These are phyloP conservation scores for Ceratocystis ficicola DNA, from an alignment of 2,329 filamentous ascomycete species.

Conservation along the genomic window DNA sequence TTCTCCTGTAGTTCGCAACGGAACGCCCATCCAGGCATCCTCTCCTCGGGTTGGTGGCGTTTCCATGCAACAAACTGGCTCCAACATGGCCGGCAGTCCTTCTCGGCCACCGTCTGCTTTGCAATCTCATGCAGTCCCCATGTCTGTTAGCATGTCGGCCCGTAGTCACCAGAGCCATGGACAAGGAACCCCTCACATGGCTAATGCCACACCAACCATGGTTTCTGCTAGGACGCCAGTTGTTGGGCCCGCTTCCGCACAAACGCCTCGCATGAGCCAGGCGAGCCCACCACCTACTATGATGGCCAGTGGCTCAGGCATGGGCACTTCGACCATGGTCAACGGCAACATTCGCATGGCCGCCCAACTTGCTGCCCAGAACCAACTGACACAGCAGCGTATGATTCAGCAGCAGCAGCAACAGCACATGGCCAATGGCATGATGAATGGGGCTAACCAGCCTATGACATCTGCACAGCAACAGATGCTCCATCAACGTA, in stretches of 20 bases:
- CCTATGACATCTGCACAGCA: conserved; percentile 31
- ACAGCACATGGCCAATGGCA: conserved; percentile 31
- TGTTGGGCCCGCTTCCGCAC: conserved; percentile 38
- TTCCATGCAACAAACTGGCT: conserved; percentile 53
- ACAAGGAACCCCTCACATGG: conserved; percentile 51
- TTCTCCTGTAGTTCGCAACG: conserved; percentile 54
- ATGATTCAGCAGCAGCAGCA: conserved; percentile 37
- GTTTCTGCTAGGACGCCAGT: conserved; percentile 45
- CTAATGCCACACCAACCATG: conserved; percentile 49
- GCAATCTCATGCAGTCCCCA: conserved; percentile 45
- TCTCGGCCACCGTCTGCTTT: conserved; percentile 54
- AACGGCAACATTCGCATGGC: conserved; percentile 27
- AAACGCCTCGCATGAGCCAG: conserved; percentile 51
- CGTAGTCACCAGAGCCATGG: conserved; percentile 56
- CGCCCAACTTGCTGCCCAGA: conserved; percentile 32
- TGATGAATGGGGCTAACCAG: conserved; percentile 29
- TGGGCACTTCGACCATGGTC: conserved; percentile 27
- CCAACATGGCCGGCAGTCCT: conserved; percentile 57
- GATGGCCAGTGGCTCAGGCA: conserved; percentile 43
- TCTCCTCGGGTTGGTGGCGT: conserved; percentile 52
- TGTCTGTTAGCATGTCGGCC: conserved; percentile 51
- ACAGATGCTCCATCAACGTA: conserved; percentile 24
- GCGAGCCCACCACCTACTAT: conserved; percentile 49
- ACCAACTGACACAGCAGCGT: conserved; percentile 35
- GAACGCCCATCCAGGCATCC: conserved; percentile 52